Evolutionary conservation across 306 rosid genomes (phyloP).

Genomic region (Alnus glutinosa): DNA sequence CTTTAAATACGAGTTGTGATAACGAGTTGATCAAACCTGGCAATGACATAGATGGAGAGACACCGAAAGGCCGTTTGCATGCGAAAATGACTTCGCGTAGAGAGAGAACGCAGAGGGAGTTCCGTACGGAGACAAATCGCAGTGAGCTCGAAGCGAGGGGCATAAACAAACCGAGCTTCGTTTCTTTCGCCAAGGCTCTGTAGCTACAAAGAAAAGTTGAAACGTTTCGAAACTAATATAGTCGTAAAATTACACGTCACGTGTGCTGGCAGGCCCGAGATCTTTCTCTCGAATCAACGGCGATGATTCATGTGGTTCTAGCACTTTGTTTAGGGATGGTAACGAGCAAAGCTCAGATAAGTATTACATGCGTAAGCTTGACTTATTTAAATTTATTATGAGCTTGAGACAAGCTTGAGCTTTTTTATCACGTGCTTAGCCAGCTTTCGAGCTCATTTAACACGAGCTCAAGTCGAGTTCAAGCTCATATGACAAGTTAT

Average conservation of each 20-base stretch:
- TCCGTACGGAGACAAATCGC: slow-evolving; percentile 5
- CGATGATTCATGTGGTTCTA: neutral
- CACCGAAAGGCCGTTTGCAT: slow-evolving; percentile 11
- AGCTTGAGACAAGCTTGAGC: too few species aligned
- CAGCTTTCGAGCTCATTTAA: too few species aligned
- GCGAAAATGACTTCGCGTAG: slow-evolving; percentile 10
- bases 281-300: neutral
- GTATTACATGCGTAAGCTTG: too few species aligned
- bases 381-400: too few species aligned
- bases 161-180: slow-evolving; percentile 26
- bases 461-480: too few species aligned
- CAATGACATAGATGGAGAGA: slow-evolving; percentile 31
- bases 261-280: too few species aligned
- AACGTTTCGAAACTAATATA: neutral
- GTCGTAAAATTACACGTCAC: neutral
- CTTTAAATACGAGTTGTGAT: neutral
- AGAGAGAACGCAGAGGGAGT: slow-evolving; percentile 22
- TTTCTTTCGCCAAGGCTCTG: neutral
- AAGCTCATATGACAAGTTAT: too few species aligned
- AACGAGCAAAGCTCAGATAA: too few species aligned
- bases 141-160: slow-evolving; percentile 6
- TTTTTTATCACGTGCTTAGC: too few species aligned
- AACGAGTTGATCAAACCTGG: slow-evolving; percentile 40
- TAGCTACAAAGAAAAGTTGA: neutral
- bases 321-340: neutral